Percentiles rank a stretch among this genome's conserved stretches.
Conservation (phyloP, 2,329 filamentous ascomycete genomes). For the Aspergillus latus region DNA sequence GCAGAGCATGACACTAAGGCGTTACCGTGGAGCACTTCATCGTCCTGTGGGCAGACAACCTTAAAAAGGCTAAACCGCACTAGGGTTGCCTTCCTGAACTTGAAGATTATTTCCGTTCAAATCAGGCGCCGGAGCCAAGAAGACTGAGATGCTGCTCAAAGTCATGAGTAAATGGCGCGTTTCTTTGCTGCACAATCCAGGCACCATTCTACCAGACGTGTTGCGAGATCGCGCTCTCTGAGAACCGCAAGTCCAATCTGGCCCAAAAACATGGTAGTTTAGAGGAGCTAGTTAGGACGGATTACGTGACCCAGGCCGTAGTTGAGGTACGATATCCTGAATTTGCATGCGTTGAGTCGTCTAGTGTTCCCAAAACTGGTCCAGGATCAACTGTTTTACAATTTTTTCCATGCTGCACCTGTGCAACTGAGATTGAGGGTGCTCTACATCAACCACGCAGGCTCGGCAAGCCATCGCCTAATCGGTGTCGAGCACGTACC, state of each 20-base stretch:
- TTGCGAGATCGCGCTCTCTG: neutral
- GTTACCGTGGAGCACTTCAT: constrained; percentile 9
- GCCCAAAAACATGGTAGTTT: too few species aligned
- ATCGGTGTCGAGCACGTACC: constrained; percentile 5
- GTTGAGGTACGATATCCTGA: neutral
- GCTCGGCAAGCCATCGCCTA: neutral
- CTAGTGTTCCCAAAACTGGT: neutral
- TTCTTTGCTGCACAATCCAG: neutral
- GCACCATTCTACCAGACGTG: neutral
- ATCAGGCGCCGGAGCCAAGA: neutral
- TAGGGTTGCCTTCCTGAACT: constrained; percentile 1
- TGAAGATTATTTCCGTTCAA: constrained; percentile 12
- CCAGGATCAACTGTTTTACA: neutral
- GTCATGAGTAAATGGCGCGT: constrained; percentile 1
- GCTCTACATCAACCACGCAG: constrained; percentile 6
- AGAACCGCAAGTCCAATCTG: neutral
- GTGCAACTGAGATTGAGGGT: constrained; percentile 2
- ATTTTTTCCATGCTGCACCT: constrained; percentile 2
- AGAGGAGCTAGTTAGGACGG: too few species aligned
- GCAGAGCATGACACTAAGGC: neutral
- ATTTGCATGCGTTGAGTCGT: constrained; percentile 1
- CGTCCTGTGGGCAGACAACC: constrained; percentile 9
- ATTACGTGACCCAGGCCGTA: too few species aligned
- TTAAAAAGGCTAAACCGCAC: constrained; percentile 10
- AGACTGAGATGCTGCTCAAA: neutral